Percentiles rank a stretch among this genome's conserved stretches.
Conservation (phyloP, 2,329 filamentous ascomycete species). For the Pyrenophora teres region DNA sequence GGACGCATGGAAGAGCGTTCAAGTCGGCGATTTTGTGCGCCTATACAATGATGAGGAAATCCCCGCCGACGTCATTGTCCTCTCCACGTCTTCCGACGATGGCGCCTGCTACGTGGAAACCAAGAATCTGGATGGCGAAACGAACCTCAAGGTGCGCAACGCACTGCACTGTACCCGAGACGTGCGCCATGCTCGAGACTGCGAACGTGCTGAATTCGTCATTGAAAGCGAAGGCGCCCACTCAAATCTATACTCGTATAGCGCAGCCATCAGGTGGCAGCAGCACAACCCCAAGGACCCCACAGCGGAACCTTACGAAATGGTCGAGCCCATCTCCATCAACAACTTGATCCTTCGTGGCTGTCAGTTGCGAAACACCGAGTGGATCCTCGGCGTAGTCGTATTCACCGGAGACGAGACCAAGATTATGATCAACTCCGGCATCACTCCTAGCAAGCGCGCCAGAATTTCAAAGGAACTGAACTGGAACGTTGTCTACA, state of each 20-base stretch:
- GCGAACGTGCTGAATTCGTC: constrained; percentile 83
- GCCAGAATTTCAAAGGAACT: constrained; percentile 88
- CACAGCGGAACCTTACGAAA: constrained; percentile 68
- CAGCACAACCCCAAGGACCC: constrained; percentile 70
- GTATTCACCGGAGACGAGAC: constrained; percentile 95
- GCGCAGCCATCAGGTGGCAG: constrained; percentile 83
- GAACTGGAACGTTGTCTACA: constrained; percentile 97
- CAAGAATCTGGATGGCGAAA: constrained; percentile 97
- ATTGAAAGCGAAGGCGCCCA: constrained; percentile 92
- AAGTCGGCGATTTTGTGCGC: constrained; percentile 94
- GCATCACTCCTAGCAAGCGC: constrained; percentile 92
- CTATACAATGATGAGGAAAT: constrained; percentile 96
- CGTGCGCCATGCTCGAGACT: constrained; percentile 87
- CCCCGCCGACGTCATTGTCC: constrained; percentile 87
- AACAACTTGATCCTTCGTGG: constrained; percentile 94
- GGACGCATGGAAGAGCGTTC: constrained; percentile 92
- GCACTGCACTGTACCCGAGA: constrained; percentile 82
- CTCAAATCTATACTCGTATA: constrained; percentile 94
- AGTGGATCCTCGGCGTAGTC: constrained; percentile 92
- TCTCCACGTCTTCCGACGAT: constrained; percentile 91
- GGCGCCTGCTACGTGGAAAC: constrained; percentile 97
- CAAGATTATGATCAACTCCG: constrained; percentile 99
- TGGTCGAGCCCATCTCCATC: constrained; percentile 91
- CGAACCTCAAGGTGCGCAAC: constrained; percentile 93
- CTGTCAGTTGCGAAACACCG: constrained; percentile 91